These are phyloP conservation scores for Aspergillus heteromorphus DNA, from an alignment of 495 filamentous ascomycete species.

Conservation along the genomic window DNA sequence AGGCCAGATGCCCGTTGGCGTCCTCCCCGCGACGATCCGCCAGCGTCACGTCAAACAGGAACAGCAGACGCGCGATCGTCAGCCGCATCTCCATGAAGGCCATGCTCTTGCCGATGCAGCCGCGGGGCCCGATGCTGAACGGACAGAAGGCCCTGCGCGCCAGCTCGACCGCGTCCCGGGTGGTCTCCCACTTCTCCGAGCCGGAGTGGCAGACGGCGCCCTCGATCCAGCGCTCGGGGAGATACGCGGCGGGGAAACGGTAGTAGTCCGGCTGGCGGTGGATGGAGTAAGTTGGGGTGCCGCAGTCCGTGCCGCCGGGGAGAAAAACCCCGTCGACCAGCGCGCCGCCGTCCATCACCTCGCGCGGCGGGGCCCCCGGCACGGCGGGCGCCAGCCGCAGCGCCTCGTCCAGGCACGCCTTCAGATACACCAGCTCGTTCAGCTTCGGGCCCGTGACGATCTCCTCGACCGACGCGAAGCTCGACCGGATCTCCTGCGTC, in stretches of 20 bases:
- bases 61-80: constrained; percentile 45
- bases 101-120: constrained; percentile 54
- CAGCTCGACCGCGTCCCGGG: constrained; percentile 33
- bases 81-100: constrained; percentile 52
- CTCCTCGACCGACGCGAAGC: constrained; percentile 49
- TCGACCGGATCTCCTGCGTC: constrained; percentile 45
- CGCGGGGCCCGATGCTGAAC: constrained; percentile 52
- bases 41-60: constrained; percentile 40
- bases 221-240: constrained; percentile 53
- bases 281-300: constrained; percentile 49
- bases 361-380: constrained; percentile 49
- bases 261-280: constrained; percentile 54
- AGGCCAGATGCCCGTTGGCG: constrained; percentile 33
- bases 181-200: constrained; percentile 25
- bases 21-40: constrained; percentile 39
- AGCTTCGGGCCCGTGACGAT: constrained; percentile 49
- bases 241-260: constrained; percentile 41
- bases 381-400: constrained; percentile 61
- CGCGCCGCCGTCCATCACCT: constrained; percentile 51
- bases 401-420: constrained; percentile 60
- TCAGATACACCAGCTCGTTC: constrained; percentile 47
- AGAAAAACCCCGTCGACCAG: constrained; percentile 49
- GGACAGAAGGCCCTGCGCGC: constrained; percentile 47
- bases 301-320: constrained; percentile 48
- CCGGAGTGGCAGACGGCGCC: constrained; percentile 24